Evolutionary conservation across 2,329 filamentous ascomycete genomes (phyloP), one percentile per base, ranked within the genome.

Genomic region (Sporothrix inflata): DNA sequence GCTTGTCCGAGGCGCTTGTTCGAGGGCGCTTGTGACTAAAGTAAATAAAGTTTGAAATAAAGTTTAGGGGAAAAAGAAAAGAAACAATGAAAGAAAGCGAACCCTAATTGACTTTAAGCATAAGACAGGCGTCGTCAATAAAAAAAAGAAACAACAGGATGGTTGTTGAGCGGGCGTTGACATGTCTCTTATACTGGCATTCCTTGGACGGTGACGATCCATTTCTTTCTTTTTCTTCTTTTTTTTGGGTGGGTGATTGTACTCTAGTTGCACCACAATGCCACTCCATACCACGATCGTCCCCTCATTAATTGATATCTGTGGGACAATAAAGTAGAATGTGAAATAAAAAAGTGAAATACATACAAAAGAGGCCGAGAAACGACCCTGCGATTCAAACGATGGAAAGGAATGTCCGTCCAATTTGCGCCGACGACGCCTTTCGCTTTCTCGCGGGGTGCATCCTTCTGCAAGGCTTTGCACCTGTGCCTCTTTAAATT

Each of bases 131-230:
- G 42, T 12, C 42, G 42, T 47, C 30, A 42, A 21, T 11, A 27
- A 6, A 30, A 45, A 65, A 27, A 45, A 19, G 21, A 27, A 12
- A 16, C 38, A 30, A 47, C 40, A 66, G 19, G 16, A 42, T 30
- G 14, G 61, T 63, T 63, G 57, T 63, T 16, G 38, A 24, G 57
- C 16, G 57, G 60, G 40, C 40, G 61, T 27, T 30, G 61, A 34
- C 61, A 47, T 49, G 24, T 30, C 61, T 66, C 24, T 47, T 66
- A 47, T 47, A 66, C 42, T 19, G 40, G 24, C 61, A 47, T 47
- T 66, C 61, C 61, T 11, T 27, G 21, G 14, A 24, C 47, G 40
- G 61, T 66, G 61, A 47, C 61, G 61, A 66, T 66, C 61, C 61
- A 66, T 66, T 47, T 47, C 16, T 63, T 12, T 11, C 42, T 45